These are phyloP conservation scores for Penicillium sp. DNA, from an alignment of 2,329 filamentous ascomycete species.

Conservation along the genomic window DNA sequence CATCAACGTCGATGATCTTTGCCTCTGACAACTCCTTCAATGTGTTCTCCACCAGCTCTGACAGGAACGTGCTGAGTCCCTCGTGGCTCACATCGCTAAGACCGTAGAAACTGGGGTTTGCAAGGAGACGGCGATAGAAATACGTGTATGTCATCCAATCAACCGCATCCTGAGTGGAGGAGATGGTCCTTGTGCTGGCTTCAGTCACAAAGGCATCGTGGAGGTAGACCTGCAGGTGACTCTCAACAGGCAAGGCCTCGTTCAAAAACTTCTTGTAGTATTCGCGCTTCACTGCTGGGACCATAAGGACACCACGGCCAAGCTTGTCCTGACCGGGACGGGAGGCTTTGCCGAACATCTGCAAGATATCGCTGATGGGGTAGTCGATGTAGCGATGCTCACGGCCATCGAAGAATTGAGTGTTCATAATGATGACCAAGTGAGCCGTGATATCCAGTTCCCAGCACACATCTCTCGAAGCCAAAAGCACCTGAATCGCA, in stretches of 20 bases:
- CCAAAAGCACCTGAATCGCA: constrained; percentile 81
- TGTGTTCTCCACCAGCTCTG: constrained; percentile 89
- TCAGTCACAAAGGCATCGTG: constrained; percentile 97
- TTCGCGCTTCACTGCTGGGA: constrained; percentile 88
- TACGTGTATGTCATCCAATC: constrained; percentile 99
- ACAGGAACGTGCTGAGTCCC: constrained; percentile 88
- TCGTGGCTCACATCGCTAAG: constrained; percentile 86
- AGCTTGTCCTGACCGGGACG: constrained; percentile 75
- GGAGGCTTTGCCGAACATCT: constrained; percentile 96
- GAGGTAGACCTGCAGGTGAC: constrained; percentile 84
- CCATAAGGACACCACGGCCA: constrained; percentile 92
- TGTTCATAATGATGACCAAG: constrained; percentile 94
- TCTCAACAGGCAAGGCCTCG: constrained; percentile 93
- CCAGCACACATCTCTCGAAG: constrained; percentile 91
- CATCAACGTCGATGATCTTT: constrained; percentile 93
- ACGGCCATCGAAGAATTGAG: constrained; percentile 93
- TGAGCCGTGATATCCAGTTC: constrained; percentile 86
- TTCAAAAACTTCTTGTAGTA: constrained; percentile 99
- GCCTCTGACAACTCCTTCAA: constrained; percentile 87
- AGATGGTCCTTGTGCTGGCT: constrained; percentile 92
- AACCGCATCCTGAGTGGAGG: constrained; percentile 93
- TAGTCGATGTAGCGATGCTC: constrained; percentile 98
- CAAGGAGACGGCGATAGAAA: constrained; percentile 90
- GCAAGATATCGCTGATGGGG: constrained; percentile 85
- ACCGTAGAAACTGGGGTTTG: constrained; percentile 96